A percentile compares a stretch with the other conserved stretches of the same genome.
Evolutionary conservation across 208 protist species (phyloP).

Genomic region (Leishmania aethiopica): DNA sequence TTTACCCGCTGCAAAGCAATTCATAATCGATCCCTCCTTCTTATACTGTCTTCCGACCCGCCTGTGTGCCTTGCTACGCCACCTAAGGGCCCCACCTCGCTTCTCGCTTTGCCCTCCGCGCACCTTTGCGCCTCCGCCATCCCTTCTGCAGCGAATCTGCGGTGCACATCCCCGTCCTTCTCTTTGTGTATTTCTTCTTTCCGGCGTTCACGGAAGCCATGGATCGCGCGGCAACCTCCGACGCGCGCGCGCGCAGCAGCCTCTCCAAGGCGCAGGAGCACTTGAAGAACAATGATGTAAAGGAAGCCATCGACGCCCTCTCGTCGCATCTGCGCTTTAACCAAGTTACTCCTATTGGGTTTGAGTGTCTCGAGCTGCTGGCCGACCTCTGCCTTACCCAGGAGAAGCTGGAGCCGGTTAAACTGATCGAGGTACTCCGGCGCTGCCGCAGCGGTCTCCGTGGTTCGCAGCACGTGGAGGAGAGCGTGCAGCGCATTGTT

Average conservation of each 20-base stretch:
- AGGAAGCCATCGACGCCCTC: conserved; percentile 56
- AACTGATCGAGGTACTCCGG: conserved; percentile 35
- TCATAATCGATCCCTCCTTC: background rate
- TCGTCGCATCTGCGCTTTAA: conserved; percentile 36
- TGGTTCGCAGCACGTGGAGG: conserved; percentile 56
- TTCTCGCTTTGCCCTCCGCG: background rate
- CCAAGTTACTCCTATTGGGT: conserved; percentile 43
- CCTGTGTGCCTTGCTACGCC: background rate
- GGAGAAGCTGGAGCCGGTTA: conserved; percentile 26
- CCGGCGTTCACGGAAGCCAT: conserved; percentile 3
- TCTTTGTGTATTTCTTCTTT: conserved; percentile 6
- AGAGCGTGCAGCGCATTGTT: conserved; percentile 57
- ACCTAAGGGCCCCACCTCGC: too few species aligned
- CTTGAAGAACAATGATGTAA: conserved; percentile 42
- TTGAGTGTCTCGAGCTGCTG: conserved; percentile 60
- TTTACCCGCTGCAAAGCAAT: background rate
- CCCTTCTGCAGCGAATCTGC: too few species aligned
- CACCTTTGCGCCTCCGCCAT: background rate
- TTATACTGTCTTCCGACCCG: background rate
- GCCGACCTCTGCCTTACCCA: conserved; percentile 58
- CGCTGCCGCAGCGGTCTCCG: conserved; percentile 46
- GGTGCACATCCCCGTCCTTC: background rate
- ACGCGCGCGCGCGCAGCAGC: conserved; percentile 51
- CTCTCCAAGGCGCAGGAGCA: conserved; percentile 61
- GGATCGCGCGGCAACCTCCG: conserved; percentile 31